These are phyloP conservation scores for Lentinula aciculospora DNA, from an alignment of 768 basidiomycete species.

Conservation along the genomic window DNA sequence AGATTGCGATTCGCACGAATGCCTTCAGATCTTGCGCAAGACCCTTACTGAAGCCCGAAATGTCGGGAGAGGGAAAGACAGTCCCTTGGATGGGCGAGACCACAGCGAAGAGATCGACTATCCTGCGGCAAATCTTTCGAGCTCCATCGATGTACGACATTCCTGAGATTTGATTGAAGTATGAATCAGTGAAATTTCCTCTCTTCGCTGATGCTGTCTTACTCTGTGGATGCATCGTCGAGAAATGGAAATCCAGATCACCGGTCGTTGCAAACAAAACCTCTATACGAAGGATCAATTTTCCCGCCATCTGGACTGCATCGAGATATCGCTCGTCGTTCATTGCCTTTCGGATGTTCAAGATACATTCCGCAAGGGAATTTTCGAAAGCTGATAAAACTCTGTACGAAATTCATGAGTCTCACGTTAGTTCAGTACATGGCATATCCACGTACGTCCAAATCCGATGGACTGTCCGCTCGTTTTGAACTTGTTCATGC, in stretches of 20 bases:
- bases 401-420: constrained; percentile 27
- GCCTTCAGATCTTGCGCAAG: constrained; percentile 99
- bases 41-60: constrained; percentile 96
- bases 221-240: constrained; percentile 81
- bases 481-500: constrained; percentile 75
- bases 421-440: not conserved
- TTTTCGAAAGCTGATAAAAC: constrained; percentile 98
- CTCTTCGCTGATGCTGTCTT: too few species aligned
- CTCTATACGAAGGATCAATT: constrained; percentile 97
- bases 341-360: constrained; percentile 96
- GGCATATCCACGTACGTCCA: constrained; percentile 73
- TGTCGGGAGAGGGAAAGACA: constrained; percentile 90
- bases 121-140: constrained; percentile 96
- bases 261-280: constrained; percentile 96
- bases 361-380: constrained; percentile 96
- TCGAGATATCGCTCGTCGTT: constrained; percentile 95
- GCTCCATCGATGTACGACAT: constrained; percentile 99
- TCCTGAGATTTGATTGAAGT: constrained; percentile 38
- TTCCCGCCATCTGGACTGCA: constrained; percentile 96
- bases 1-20: constrained; percentile 94
- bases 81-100: constrained; percentile 94
- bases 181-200: constrained; percentile 8
- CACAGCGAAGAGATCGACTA: constrained; percentile 95
- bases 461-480: constrained; percentile 95
- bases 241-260: constrained; percentile 88